Conservation (phyloP, 176 grass and related monocot genomes). For the Oropetium thomaeum region DNA sequence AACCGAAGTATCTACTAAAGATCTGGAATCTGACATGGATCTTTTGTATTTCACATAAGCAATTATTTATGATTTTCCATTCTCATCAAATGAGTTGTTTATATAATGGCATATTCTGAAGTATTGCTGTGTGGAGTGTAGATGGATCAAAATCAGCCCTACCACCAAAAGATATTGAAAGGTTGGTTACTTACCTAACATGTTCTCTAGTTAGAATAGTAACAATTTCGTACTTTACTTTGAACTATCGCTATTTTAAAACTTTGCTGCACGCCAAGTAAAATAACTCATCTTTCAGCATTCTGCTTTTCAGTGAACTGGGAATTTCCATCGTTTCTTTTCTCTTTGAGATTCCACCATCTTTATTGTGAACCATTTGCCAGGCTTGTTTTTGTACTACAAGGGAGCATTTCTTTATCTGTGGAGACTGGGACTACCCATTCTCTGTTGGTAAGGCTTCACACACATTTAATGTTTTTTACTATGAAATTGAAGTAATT, state of each 20-base stretch:
- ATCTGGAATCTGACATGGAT: background rate
- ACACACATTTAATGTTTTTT: constrained; percentile 3
- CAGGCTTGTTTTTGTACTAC: constrained; percentile 90
- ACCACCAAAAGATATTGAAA: constrained; percentile 87
- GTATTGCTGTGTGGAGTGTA: constrained; percentile 41
- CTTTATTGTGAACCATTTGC: constrained; percentile 26
- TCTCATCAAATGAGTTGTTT: background rate
- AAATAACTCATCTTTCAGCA: background rate
- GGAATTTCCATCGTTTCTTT: background rate
- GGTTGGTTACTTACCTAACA: constrained; percentile 38
- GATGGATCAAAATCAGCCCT: constrained; percentile 77
- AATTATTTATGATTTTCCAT: background rate
- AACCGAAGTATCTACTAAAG: background rate
- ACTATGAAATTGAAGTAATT: background rate
- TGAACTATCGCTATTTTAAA: background rate
- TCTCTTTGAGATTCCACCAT: constrained; percentile 20
- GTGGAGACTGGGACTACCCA: constrained; percentile 41
- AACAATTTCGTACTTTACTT: background rate
- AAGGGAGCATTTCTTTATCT: constrained; percentile 60
- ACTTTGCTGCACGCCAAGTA: background rate
- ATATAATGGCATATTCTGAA: constrained; percentile 7
- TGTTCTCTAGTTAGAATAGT: constrained; percentile 13
- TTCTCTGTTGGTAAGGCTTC: constrained; percentile 64
- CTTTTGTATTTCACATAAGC: background rate
- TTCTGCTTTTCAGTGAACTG: background rate